Evolutionary conservation across 129 eudicot species (phyloP), one percentile per base, ranked within the genome.

Genomic region (Chrysanthemum seticuspe): DNA sequence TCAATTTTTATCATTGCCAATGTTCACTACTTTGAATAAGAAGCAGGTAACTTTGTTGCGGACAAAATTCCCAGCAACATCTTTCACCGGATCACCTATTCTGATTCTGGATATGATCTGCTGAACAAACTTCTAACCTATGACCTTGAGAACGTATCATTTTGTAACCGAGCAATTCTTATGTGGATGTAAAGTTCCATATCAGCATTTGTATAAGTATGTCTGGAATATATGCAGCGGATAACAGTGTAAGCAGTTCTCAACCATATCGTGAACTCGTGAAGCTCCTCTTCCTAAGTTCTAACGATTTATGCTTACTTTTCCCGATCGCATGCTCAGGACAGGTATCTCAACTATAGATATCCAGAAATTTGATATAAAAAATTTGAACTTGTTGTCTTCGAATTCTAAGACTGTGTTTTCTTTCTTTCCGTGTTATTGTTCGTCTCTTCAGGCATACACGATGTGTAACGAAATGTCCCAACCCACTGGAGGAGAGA

Each of bases 281-380:
- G 98, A 94, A 86, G 98, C 90, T 58, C 98, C 98, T 63, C 93
- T 90, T 68, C 97, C 98, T 16, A 94, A 94, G 74, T 86, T 96
- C 7, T 90, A 90, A 74, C 93, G 88, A 67, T 90, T 94, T 66
- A 94, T 94, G 98, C 98, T 97, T 36, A 94, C 97, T 11, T 94
- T 90, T 74, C 98, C 98, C 65, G 97, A 97, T 73, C 93, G 72
- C 97, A 94, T 90, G 98, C 89, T 3, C 97, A 84, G 62, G 97
- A 91, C 79, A 91, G 97, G 95, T 91, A 83, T 25, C 13, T 18
- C 57, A 19, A 68, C 45, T 53, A 36, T 40, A 12, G 16, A 61
- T 63, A 21, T 55, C 25, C 47, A 56, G 29, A 47, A 44, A 13
- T 29, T 13, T 61, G 47, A 64, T 71, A 0, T 40, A 25, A n/a